A percentile compares a stretch with the other conserved stretches of the same genome.
These are phyloP conservation scores for Cetradonia linearis DNA, from an alignment of 495 filamentous ascomycete genomes.

Conservation along the genomic window DNA sequence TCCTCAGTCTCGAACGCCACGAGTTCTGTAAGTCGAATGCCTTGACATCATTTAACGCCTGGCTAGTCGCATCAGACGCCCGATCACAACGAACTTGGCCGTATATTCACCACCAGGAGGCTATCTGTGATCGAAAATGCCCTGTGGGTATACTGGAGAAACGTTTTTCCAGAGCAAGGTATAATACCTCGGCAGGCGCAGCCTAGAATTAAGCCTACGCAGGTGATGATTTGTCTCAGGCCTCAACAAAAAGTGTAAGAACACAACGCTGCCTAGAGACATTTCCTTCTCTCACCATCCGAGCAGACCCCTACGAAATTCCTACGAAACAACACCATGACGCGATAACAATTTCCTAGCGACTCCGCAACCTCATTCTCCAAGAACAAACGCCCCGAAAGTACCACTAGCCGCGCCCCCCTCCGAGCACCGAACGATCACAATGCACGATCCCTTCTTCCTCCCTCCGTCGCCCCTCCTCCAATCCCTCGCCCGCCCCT, in stretches of 20 bases:
- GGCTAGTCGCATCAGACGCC: too few species aligned
- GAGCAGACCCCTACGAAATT: background rate
- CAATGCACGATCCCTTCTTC: slow-evolving; percentile 43
- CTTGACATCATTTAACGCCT: too few species aligned
- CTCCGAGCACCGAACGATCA: slow-evolving; percentile 12
- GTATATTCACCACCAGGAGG: too few species aligned
- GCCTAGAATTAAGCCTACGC: background rate
- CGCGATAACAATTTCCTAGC: background rate
- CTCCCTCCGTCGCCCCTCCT: slow-evolving; percentile 36
- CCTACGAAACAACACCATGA: background rate
- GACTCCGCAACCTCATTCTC: background rate
- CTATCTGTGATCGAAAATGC: too few species aligned
- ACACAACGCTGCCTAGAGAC: background rate
- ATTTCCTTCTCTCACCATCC: background rate
- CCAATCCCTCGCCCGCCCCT: slow-evolving; percentile 33
- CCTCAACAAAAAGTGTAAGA: background rate
- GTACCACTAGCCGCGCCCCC: background rate
- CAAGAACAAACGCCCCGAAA: too few species aligned
- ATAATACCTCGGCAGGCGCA: background rate
- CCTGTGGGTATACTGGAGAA: too few species aligned
- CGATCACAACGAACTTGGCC: too few species aligned
- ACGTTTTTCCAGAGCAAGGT: background rate
- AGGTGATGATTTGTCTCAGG: slow-evolving; percentile 1
- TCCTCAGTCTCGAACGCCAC: slow-evolving; percentile 1
- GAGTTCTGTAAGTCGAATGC: background rate